These are phyloP conservation scores for Ottelia alismoides DNA, from an alignment of 106 monocot genomes.

Conservation along the genomic window DNA sequence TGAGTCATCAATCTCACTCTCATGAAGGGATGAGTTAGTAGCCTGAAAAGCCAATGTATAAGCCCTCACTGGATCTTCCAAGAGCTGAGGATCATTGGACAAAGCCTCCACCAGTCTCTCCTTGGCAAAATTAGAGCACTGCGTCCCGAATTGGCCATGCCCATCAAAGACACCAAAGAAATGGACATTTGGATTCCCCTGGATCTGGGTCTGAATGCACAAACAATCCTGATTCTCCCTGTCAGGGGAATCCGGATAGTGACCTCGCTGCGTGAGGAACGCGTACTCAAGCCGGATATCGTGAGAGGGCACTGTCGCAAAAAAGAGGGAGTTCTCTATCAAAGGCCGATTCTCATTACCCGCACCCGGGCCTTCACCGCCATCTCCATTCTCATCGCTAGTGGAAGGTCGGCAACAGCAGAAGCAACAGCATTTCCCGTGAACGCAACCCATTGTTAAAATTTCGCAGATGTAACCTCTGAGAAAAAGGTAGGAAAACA, in stretches of 20 bases:
- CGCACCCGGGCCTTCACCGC: too few species aligned
- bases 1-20: conserved; percentile 61
- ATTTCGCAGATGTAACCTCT: too few species aligned
- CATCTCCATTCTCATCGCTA: too few species aligned
- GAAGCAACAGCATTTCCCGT: too few species aligned
- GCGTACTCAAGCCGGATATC: too few species aligned
- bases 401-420: too few species aligned
- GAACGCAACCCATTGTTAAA: too few species aligned
- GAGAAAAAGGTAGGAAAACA: too few species aligned
- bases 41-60: conserved; percentile 50
- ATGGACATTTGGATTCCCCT: conserved; percentile 68
- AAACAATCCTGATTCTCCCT: conserved; percentile 91
- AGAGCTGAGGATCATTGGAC: conserved; percentile 46
- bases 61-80: conserved; percentile 51
- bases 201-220: conserved; percentile 81
- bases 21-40: conserved; percentile 77
- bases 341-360: too few species aligned
- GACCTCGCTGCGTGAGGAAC: conserved; percentile 84
- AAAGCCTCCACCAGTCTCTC: conserved; percentile 73
- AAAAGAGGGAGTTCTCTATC: too few species aligned
- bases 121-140: conserved; percentile 91
- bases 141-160: conserved; percentile 81
- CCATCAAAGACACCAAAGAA: conserved; percentile 99
- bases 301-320: too few species aligned
- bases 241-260: conserved; percentile 83